These are phyloP conservation scores for Populus tomentosa DNA, from an alignment of 441 rosid genomes.

Conservation along the genomic window DNA sequence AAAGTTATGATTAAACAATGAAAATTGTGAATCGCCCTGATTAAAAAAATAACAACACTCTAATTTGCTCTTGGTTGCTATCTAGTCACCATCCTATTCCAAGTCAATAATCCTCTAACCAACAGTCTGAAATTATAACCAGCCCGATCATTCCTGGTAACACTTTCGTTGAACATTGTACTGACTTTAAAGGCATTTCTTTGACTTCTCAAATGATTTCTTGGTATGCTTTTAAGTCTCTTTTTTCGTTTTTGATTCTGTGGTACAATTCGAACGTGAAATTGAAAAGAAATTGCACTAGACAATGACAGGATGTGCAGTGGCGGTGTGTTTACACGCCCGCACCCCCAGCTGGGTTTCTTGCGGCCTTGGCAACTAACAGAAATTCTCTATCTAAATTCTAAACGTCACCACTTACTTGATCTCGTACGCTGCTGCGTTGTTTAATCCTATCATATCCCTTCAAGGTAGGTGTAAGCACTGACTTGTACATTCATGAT, in stretches of 20 bases:
- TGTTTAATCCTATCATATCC: not conserved
- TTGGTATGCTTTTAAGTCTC: not conserved
- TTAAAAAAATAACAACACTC: too few species aligned
- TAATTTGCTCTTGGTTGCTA: not conserved
- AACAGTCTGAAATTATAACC: not conserved
- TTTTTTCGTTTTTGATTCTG: not conserved
- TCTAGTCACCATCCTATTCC: not conserved
- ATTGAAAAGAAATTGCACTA: not conserved
- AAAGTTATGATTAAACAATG: not conserved
- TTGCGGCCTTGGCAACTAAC: not conserved
- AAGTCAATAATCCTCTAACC: slow-evolving; percentile 17
- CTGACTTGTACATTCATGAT: not conserved
- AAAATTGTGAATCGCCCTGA: not conserved
- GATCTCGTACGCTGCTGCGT: not conserved
- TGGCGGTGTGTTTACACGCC: not conserved
- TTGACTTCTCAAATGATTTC: slow-evolving; percentile 15
- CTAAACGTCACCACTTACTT: slow-evolving; percentile 8
- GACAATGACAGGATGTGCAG: not conserved
- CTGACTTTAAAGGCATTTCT: slow-evolving; percentile 20
- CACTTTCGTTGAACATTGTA: slow-evolving; percentile 5
- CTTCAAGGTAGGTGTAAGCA: slow-evolving; percentile 8
- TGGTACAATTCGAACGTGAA: not conserved
- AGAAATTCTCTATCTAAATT: not conserved
- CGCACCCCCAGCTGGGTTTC: not conserved
- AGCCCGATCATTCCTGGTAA: not conserved